Percentiles rank a stretch among this genome's conserved stretches.
These are phyloP conservation scores for Mycena filopes DNA, from an alignment of 768 basidiomycete species.

Conservation along the genomic window DNA sequence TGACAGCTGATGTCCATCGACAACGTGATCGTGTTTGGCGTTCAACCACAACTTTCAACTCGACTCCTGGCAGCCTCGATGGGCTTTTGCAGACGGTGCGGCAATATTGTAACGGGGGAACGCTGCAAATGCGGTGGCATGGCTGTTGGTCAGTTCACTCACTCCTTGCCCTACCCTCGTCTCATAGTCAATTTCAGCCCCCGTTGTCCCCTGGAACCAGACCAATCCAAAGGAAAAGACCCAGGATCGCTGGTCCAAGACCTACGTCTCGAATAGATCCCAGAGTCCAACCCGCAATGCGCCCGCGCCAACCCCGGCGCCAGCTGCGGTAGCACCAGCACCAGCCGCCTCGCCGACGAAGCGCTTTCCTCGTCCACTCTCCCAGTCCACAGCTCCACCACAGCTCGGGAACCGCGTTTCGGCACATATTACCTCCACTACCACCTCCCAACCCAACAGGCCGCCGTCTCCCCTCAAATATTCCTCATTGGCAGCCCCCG, in stretches of 20 bases:
- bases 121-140: conserved; percentile 86
- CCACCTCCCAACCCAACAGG: conserved; percentile 49
- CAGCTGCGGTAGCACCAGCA: conserved; percentile 27
- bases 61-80: conserved; percentile 49
- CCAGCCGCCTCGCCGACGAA: conserved; percentile 46
- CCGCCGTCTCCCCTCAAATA: conserved; percentile 71
- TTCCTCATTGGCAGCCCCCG: conserved; percentile 60
- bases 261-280: conserved; percentile 73
- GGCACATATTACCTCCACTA: conserved; percentile 66
- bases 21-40: conserved; percentile 38
- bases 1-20: too few relatives aligned
- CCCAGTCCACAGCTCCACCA: conserved; percentile 42
- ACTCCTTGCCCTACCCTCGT: not conserved
- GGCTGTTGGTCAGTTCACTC: conserved; percentile 72
- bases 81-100: conserved; percentile 90
- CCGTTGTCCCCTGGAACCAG: conserved; percentile 75
- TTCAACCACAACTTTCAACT: conserved; percentile 2
- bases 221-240: conserved; percentile 50
- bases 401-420: conserved; percentile 60
- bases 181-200: conserved; percentile 53
- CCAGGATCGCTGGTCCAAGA: conserved; percentile 83
- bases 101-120: conserved; percentile 77
- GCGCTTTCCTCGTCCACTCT: conserved; percentile 63
- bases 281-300: conserved; percentile 46
- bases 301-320: conserved; percentile 30